phyloP scores from a whole-genome alignment of 78 protist species.

The Trichosphaerium sp. region DNA sequence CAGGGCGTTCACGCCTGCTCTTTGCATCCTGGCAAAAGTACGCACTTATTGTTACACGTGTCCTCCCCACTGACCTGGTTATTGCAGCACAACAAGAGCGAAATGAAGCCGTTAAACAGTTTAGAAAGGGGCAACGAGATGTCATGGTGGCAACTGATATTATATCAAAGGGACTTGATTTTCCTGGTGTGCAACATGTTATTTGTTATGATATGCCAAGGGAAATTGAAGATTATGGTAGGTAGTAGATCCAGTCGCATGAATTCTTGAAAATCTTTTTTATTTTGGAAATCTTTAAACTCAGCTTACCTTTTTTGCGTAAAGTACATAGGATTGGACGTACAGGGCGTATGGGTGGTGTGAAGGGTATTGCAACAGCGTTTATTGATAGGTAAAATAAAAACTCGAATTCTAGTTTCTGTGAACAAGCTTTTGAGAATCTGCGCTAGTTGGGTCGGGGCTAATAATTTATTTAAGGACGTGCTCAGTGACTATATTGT shows the following conservation, averaged over 20 bases:
- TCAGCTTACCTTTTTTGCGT: not conserved
- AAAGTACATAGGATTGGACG: constrained; percentile 81
- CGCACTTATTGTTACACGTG: no score
- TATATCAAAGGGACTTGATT: constrained; percentile 82
- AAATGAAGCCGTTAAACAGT: constrained; percentile 67
- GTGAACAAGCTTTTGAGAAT: no score
- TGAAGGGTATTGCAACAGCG: constrained; percentile 87
- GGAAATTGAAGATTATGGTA: constrained; percentile 86
- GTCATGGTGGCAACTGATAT: constrained; percentile 93
- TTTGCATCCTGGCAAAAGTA: no score
- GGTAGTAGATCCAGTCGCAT: not conserved
- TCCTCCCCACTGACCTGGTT: no score
- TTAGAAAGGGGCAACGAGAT: constrained; percentile 60
- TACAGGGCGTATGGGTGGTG: constrained; percentile 92
- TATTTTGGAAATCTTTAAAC: not conserved
- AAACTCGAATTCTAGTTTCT: not conserved
- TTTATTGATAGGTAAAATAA: not conserved
- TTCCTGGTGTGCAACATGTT: constrained; percentile 87
- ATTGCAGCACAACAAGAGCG: constrained; percentile 94
- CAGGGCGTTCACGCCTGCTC: no score
- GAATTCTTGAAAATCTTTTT: no score
- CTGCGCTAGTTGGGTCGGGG: no score
- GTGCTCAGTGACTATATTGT: constrained; percentile 61
- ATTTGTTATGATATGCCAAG: constrained; percentile 89
- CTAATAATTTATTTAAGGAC: no score